Percentiles rank a stretch among this genome's conserved stretches.
Conservation (phyloP, 2,329 filamentous ascomycete species). For the Dothideomycetidae sp. region DNA sequence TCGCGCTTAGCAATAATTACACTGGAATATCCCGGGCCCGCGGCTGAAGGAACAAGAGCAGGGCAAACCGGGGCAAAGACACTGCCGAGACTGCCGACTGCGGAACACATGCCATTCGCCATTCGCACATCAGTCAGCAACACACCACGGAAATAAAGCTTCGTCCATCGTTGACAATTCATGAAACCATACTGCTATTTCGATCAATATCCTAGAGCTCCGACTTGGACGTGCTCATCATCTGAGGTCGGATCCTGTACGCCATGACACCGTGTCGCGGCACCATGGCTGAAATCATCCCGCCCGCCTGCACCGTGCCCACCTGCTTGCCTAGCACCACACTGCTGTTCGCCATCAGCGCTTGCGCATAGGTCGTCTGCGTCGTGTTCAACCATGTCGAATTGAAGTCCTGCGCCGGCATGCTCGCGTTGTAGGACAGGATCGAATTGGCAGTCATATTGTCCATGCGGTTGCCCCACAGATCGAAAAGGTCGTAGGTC, state of each 20-base stretch:
- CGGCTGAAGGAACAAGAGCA: too few species aligned
- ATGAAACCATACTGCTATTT: too few species aligned
- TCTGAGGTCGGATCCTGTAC: conserved; percentile 11
- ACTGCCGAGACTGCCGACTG: too few species aligned
- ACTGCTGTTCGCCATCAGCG: conserved; percentile 29
- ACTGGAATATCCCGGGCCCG: too few species aligned
- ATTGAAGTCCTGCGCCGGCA: conserved; percentile 21
- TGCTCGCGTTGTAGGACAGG: conserved; percentile 17
- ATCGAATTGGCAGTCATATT: conserved; percentile 24
- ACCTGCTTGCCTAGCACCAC: conserved; percentile 34
- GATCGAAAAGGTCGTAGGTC: conserved; percentile 40
- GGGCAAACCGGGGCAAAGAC: too few species aligned
- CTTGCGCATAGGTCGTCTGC: conserved; percentile 34
- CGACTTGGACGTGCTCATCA: too few species aligned
- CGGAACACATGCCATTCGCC: too few species aligned
- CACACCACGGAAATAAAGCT: too few species aligned
- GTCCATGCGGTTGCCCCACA: conserved; percentile 44
- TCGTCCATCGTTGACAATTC: too few species aligned
- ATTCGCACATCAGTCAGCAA: too few species aligned
- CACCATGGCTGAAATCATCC: conserved; percentile 31
- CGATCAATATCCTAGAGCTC: too few species aligned
- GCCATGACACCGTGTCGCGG: conserved; percentile 12
- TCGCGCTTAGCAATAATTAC: too few species aligned
- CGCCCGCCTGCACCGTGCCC: conserved; percentile 29
- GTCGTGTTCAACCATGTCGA: conserved; percentile 34